Evolutionary conservation across 1,284 basidiomycete genomes (phyloP).

Genomic region (Boletus albobrunnescens): DNA sequence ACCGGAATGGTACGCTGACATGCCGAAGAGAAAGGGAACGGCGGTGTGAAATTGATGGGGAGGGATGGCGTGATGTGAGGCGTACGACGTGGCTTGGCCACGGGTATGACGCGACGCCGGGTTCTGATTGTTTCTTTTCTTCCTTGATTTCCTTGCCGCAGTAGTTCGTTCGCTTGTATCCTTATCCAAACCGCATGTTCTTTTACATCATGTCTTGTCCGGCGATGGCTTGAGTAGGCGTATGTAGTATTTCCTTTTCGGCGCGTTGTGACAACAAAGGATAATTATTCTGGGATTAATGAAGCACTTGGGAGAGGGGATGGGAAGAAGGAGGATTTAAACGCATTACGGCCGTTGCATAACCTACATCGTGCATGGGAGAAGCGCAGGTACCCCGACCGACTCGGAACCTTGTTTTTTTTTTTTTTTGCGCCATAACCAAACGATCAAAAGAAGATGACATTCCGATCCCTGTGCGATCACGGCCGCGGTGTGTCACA

Average conservation of each 20-base stretch:
- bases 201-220: constrained; percentile 21
- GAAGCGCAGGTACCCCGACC: constrained; percentile 24
- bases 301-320: constrained; percentile 17
- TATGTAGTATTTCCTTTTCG: constrained; percentile 1
- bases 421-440: neutral
- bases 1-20: constrained; percentile 68
- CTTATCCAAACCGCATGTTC: constrained; percentile 16
- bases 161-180: constrained; percentile 2
- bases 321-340: constrained; percentile 17
- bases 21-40: constrained; percentile 30
- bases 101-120: constrained; percentile 8
- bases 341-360: constrained; percentile 24
- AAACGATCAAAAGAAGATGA: constrained; percentile 2
- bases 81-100: constrained; percentile 15
- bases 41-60: constrained; percentile 18
- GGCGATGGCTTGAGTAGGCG: constrained; percentile 5
- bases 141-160: constrained; percentile 1
- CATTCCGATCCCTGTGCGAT: constrained; percentile 7
- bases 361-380: constrained; percentile 18
- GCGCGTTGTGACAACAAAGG: constrained; percentile 7
- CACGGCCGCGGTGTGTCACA: constrained; percentile 1
- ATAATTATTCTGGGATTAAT: constrained; percentile 28
- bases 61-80: constrained; percentile 8
- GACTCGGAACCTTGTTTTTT: constrained; percentile 29
- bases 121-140: constrained; percentile 4